phyloP scores from a whole-genome alignment of 2,329 filamentous ascomycete genomes.

The Botrytis tulipae region DNA sequence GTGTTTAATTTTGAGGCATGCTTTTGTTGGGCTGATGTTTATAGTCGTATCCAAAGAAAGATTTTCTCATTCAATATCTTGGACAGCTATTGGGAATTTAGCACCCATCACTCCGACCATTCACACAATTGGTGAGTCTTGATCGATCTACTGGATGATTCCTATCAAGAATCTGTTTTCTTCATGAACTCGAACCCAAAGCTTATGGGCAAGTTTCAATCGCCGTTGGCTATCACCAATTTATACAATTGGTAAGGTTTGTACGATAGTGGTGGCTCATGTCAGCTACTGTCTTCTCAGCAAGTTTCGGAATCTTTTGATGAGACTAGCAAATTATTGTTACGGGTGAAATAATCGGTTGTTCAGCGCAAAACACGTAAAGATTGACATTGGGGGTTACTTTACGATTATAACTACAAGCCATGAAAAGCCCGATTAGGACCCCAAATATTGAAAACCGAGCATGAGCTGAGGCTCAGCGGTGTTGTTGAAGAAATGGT shows the following conservation, averaged over 20 bases:
- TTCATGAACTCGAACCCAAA: neutral
- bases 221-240: no score
- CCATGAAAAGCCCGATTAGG: neutral
- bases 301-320: neutral
- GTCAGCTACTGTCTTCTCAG: neutral
- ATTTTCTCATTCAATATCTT: neutral
- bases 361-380: neutral
- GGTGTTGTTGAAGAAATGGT: slow-evolving; percentile 10
- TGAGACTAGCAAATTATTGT: neutral
- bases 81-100: neutral
- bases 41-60: slow-evolving; percentile 16
- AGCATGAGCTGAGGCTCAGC: slow-evolving; percentile 8
- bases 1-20: neutral
- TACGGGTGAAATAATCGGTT: neutral
- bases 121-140: neutral
- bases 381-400: neutral
- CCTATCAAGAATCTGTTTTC: neutral
- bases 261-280: neutral
- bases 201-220: neutral
- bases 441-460: neutral
- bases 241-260: neutral
- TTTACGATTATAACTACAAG: neutral
- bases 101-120: neutral
- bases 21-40: slow-evolving; percentile 21
- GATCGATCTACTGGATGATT: neutral